A percentile compares a stretch with the other conserved stretches of the same genome.
These are phyloP conservation scores for Peronosclerospora sorghi DNA, from an alignment of 352 stramenopile species.

Conservation along the genomic window DNA sequence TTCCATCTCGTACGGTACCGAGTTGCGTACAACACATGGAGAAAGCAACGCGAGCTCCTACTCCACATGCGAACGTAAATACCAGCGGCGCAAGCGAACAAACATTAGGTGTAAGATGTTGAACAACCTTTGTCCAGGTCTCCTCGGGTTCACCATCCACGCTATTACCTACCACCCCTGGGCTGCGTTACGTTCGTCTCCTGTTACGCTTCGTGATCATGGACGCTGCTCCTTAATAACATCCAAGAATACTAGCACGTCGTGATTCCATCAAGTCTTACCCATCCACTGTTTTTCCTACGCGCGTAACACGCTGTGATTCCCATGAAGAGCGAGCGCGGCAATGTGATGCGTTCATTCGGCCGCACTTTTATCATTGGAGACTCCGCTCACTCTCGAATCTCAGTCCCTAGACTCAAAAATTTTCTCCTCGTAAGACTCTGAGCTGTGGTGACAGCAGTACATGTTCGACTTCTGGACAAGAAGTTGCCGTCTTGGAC, in stretches of 20 bases:
- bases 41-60: constrained; percentile 70
- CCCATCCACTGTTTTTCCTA: constrained; percentile 63
- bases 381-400: constrained; percentile 37
- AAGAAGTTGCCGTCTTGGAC: constrained; percentile 45
- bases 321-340: constrained; percentile 62
- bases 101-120: constrained; percentile 63
- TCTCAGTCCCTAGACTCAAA: constrained; percentile 38
- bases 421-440: constrained; percentile 72
- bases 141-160: constrained; percentile 68
- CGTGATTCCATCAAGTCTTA: constrained; percentile 62
- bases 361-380: constrained; percentile 45
- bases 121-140: constrained; percentile 61
- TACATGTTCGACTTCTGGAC: constrained; percentile 74
- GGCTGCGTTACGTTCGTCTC: constrained; percentile 42
- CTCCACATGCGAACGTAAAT: constrained; percentile 64
- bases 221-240: constrained; percentile 50
- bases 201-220: constrained; percentile 37
- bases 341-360: constrained; percentile 54
- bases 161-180: constrained; percentile 49
- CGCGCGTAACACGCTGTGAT: constrained; percentile 76
- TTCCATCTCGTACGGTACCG: constrained; percentile 73
- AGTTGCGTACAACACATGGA: constrained; percentile 81
- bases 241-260: constrained; percentile 46
- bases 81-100: constrained; percentile 62
- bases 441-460: constrained; percentile 68